Conservation (phyloP, 2,329 filamentous ascomycete genomes). For the Dactylellina haptotyla region DNA sequence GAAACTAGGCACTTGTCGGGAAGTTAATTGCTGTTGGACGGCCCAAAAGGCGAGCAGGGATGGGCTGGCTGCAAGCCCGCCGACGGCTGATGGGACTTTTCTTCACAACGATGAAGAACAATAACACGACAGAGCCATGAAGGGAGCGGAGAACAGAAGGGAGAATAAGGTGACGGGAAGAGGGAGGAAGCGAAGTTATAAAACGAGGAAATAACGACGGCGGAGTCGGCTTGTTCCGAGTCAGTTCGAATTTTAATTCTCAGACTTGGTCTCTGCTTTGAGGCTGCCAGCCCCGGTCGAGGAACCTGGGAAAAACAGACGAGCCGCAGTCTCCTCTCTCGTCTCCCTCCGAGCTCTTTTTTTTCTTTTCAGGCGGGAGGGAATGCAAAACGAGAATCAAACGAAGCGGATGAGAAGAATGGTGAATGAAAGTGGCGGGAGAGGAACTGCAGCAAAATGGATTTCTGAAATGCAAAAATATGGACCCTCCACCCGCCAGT, state of each 20-base stretch:
- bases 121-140: not conserved
- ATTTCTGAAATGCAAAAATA: no score
- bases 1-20: no score
- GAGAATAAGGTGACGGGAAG: not conserved
- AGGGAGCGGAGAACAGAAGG: not conserved
- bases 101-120: not conserved
- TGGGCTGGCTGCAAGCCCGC: not conserved
- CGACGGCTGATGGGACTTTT: not conserved
- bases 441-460: no score
- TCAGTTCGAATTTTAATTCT: not conserved
- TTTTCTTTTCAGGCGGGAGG: no score
- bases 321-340: not conserved
- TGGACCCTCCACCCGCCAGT: no score
- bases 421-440: not conserved
- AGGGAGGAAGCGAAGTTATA: not conserved
- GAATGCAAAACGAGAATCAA: not conserved
- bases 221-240: constrained; percentile 24
- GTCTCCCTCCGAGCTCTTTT: no score
- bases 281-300: not conserved
- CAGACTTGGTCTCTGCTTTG: not conserved
- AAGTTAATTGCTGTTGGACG: not conserved
- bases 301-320: not conserved
- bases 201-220: not conserved
- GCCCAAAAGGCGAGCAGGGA: not conserved
- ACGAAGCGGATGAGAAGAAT: not conserved